These are phyloP conservation scores for Citrus reticulata DNA, from an alignment of 345 rosid genomes.

Conservation along the genomic window DNA sequence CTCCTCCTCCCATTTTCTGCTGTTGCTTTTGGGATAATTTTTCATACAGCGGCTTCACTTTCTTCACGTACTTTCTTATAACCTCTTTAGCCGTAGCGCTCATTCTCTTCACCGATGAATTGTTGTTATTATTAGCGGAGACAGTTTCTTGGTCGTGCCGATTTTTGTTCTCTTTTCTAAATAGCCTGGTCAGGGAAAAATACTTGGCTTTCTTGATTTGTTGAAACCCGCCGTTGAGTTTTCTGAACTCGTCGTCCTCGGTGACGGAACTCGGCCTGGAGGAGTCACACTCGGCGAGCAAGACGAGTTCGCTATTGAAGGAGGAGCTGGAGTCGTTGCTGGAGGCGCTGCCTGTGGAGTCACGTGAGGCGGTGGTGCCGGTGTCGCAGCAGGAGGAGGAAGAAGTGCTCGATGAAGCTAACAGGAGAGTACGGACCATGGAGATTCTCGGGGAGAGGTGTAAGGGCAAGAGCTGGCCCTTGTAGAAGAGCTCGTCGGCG, in stretches of 20 bases:
- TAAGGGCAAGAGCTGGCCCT: conserved; percentile 93
- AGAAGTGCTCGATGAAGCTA: conserved; percentile 70
- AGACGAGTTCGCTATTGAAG: conserved; percentile 44
- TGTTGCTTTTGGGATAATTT: conserved; percentile 67
- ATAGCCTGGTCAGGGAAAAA: conserved; percentile 73
- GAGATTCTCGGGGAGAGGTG: conserved; percentile 92
- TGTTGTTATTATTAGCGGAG: not conserved
- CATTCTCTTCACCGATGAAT: conserved; percentile 64
- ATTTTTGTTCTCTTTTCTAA: conserved; percentile 62
- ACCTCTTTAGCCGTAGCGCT: conserved; percentile 81
- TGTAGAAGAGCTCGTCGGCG: conserved; percentile 97
- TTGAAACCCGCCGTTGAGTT: conserved; percentile 19
- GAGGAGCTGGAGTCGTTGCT: conserved; percentile 64
- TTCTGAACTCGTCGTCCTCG: conserved; percentile 61
- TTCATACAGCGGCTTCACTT: conserved; percentile 90
- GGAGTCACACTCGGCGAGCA: conserved; percentile 57
- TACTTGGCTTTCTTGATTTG: conserved; percentile 46
- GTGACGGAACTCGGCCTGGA: conserved; percentile 84
- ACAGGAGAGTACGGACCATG: conserved; percentile 80
- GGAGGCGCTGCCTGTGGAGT: conserved; percentile 62
- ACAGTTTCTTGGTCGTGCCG: conserved; percentile 9
- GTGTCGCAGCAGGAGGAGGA: conserved; percentile 55
- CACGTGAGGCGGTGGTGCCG: conserved; percentile 66
- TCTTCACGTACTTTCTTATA: conserved; percentile 77
- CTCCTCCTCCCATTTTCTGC: conserved; percentile 29